Percentiles rank a stretch among this genome's conserved stretches.
phyloP scores from a whole-genome alignment of 2,329 filamentous ascomycete species.

The Cordyceps javanica region DNA sequence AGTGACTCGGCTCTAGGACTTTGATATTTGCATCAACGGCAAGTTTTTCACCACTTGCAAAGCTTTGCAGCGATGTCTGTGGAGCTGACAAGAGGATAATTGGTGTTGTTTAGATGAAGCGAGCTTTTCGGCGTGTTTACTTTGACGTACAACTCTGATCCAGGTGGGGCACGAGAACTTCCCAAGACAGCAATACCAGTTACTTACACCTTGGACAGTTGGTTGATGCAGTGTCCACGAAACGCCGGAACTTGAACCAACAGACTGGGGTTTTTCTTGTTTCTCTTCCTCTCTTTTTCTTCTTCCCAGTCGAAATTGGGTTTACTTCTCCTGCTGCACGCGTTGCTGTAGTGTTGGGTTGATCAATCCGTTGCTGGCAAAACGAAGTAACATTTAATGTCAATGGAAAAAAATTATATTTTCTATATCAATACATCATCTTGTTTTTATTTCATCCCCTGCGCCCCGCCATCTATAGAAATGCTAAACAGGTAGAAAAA shows the following conservation, averaged over 20 bases:
- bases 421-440: background rate
- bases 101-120: background rate
- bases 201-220: no score
- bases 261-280: no score
- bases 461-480: background rate
- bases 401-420: background rate
- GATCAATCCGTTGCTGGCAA: no score
- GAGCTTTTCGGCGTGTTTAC: background rate
- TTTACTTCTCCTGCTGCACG: no score
- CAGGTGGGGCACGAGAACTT: background rate
- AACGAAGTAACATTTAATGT: background rate
- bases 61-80: background rate
- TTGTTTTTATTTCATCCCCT: background rate
- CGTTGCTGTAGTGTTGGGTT: no score
- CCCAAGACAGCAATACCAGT: background rate
- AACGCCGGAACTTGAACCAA: no score
- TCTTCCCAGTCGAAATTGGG: no score
- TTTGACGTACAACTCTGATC: background rate
- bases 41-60: no score
- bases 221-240: no score
- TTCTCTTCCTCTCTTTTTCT: no score
- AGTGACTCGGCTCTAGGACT: background rate
- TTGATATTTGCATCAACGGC: no score
- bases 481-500: background rate
- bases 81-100: background rate